A percentile compares a stretch with the other conserved stretches of the same genome.
phyloP scores from a whole-genome alignment of 2,329 filamentous ascomycete genomes.

The Blastomyces gilchristii region DNA sequence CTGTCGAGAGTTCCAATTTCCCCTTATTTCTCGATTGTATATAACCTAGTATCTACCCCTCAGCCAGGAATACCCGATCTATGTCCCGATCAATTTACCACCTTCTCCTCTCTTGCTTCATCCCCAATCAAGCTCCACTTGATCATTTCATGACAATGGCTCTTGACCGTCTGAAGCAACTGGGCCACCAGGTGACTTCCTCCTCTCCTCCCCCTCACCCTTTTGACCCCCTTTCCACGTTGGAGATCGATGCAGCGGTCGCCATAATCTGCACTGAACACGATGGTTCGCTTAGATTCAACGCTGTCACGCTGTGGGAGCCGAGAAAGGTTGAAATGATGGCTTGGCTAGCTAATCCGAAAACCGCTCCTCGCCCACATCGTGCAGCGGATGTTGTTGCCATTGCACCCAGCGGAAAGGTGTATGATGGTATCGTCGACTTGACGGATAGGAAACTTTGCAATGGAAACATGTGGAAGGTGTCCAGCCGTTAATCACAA shows the following conservation, averaged over 20 bases:
- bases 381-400: constrained; percentile 74
- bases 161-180: constrained; percentile 53
- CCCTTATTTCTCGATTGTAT: constrained; percentile 8
- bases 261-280: constrained; percentile 59
- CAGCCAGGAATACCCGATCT: neutral
- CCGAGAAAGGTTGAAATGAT: constrained; percentile 77
- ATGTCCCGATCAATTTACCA: constrained; percentile 1
- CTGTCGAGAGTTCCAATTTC: constrained; percentile 14
- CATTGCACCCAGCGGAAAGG: constrained; percentile 65
- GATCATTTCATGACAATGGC: constrained; percentile 37
- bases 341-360: constrained; percentile 61
- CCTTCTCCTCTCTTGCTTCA: neutral
- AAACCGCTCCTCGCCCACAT: constrained; percentile 50
- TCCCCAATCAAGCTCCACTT: neutral
- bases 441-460: constrained; percentile 55
- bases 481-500: constrained; percentile 80
- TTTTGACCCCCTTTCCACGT: constrained; percentile 62
- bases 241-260: constrained; percentile 65
- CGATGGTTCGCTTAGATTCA: constrained; percentile 62
- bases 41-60: constrained; percentile 7
- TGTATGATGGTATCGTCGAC: constrained; percentile 75
- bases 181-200: constrained; percentile 53
- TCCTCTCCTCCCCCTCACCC: constrained; percentile 51
- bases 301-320: constrained; percentile 75
- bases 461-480: constrained; percentile 66